Base-by-base conservation (phyloP, 2,329 filamentous ascomycete genomes). In the Pochonia chlamydosporia region DNA sequence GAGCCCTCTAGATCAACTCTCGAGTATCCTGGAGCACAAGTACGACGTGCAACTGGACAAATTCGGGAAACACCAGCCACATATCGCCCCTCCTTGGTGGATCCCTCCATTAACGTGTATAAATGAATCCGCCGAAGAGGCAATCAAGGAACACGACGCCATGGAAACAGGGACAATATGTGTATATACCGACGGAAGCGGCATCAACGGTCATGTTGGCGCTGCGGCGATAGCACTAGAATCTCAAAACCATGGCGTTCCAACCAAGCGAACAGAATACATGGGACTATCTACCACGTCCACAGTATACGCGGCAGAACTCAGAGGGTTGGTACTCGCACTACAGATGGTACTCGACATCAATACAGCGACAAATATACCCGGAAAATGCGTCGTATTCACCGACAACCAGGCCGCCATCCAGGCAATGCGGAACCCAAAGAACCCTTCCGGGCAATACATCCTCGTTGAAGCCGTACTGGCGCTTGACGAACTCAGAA, bases 321-420 rank as follows among this genome's bases (percentile, higher is more conserved):
- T 61, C 13, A 49, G 42, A 46, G 59, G 57, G 16, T 47, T 64
- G 2, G 51, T 50, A n/a, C 51, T 62, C 16, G 56, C 54, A 21
- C 39, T 63, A 25, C 51, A 59, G 30, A 60, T 60, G 13, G 43
- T 53, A 42, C 49, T 52, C 26, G 49, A 60, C 28, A 43, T 54
- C 39, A 40, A 56, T 13, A 28, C 45, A 39, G 42, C 33, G 26
- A 50, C 36, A 9, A 20, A 10, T 14, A 40, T 31, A 24, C 45
- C 52, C 37, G 52, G 54, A 43, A 54, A 49, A 41, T 58, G 49
- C 49, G 49, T 48, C 46, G 56, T 61, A 48, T 64, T 63, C 44
- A 62, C 59, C 16, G 55, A 63, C 44, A 66, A 63, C 47, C 53
- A 64, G 39, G 60, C 59, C 9, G 58, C 59, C 25, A 61, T 63